Evolutionary conservation across 129 eudicot species (phyloP), one percentile per base, ranked within the genome.

Genomic region (Chrysanthemum lavandulifolium): DNA sequence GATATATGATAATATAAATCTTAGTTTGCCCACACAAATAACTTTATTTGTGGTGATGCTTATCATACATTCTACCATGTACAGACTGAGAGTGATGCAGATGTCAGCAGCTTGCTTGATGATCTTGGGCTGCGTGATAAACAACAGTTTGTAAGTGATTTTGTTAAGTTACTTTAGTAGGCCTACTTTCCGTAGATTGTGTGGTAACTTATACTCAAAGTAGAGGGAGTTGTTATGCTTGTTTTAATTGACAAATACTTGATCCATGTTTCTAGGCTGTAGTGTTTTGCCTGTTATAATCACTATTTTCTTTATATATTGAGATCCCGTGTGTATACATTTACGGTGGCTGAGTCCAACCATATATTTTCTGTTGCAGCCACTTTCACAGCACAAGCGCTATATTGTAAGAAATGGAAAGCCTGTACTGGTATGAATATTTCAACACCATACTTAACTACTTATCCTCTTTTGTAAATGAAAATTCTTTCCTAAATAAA

Each of bases 11-110:
- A 8, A 31, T 33, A 18, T 64, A 48, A 56, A 16, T 45, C 29
- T 18, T 16, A 62, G 73, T 48, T 48, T 65, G 21, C 43, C 2
- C 36, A 43, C 45, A 23, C 25, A 3, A 18, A 18, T 21, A 33
- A 59, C 40, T 52, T 50, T 48, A n/a, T 57, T 18, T 43, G 33
- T 49, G 14, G 12, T 73, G 76, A 69, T 74, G 74, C 68, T 80
- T 66, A 67, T 55, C 15, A 3, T 53, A 43, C 13, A 11, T 60
- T 63, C 57, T 12, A 29, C 76, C 64, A 69, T 65, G 18, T 76
- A 82, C 81, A 94, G 99, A 94, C 99, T 18, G 99, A 94, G 82
- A 83, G 86, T 72, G 99, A 90, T 58, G 71, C 78, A 19, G 91
- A 89, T 13, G 97, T 90, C 68, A 84, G 88, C 61, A 81, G 79